Evolutionary conservation across 257 asterid species (phyloP), one percentile per base, ranked within the genome.

Genomic region (Solanum microdontum): DNA sequence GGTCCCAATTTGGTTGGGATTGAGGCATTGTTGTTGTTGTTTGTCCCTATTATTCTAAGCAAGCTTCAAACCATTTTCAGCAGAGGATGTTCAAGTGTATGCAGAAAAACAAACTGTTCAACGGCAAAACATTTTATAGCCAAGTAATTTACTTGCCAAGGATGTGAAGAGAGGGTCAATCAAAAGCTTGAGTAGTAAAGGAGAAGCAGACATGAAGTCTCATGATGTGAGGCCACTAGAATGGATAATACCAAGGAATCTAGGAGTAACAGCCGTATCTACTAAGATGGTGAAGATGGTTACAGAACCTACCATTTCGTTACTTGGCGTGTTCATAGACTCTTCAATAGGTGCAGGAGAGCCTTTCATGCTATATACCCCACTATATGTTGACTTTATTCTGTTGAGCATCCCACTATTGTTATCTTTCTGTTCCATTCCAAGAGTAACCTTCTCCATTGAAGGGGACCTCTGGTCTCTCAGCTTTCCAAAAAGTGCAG

Each of bases 401-500:
- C 92, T 94, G 87, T 91, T 87, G 79, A 96, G 90, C 86, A 95
- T 87, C 86, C 98, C 98, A 24, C 28, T 89, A 23, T 87, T 82
- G 85, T 72, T 90, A 87, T 90, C 91, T 37, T 69, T 91, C 88
- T 92, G 95, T 51, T 92, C 97, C 60, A 24, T 88, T 43, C 66
- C 75, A 76, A 90, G 94, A 62, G 48, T n/a, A 74, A 64, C 66
- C 84, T 80, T 94, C 88, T 91, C 93, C 82, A 83, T 88, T 21
- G 91, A 79, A 90, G 90, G 60, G 39, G 89, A 33, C 24, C 87
- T 91, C 86, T 92, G 96, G 88, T 91, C 93, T 85, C 88, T 93
- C 92, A 97, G 90, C 94, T 94, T 95, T 87, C 91, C 96, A 84
- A 97, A 97, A 88, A 97, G 93, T 11, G 98, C 98, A 79, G 99